Evolutionary conservation across 495 filamentous ascomycete genomes (phyloP), one percentile per base, ranked within the genome.

Genomic region (Bryoglossum gracile): DNA sequence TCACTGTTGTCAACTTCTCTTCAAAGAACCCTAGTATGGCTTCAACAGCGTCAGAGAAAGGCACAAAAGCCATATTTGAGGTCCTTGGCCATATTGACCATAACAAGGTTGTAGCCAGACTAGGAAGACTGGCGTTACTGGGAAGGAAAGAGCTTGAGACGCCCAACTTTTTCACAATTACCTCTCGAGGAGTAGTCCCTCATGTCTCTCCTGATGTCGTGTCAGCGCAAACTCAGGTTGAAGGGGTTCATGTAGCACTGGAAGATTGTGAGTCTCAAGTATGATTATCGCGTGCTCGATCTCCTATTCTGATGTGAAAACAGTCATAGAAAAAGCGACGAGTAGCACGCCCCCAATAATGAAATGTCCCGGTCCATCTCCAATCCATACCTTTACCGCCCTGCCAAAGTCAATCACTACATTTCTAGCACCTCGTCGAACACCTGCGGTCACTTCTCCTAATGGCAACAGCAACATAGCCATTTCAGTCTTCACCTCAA

Each of bases 151-250:
- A 74, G 10, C 69, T 94, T 48, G 67, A 81, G 4, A 97, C 94
- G 18, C 92, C 92, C 39, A 83, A 86, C 55, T 94, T 82, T 62
- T 63, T 96, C 33, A 81, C 78, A 25, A 66, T 82, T 54, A 84
- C 85, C 2, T 95, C 94, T 33, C 76, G 92, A 50, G 92, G 92
- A 9, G 75, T 72, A 1, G 68, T 96, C 23, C 87, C 92, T 18
- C 92, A 98, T 67, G 66, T 98, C 43, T 80, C 89, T 13, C 91
- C 88, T 45, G 92, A 98, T 70, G 82, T 84, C 54, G 67, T 91
- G 53, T 64, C 66, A 21, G 77, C 80, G 28, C 74, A 84, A 53
- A 79, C 82, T 5, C 58, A 76, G 4, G 70, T 89, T 34, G 67
- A 65, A 16, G 86, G 84, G 39, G 69, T 88, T 19, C 94, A 91